Conservation (phyloP, 768 basidiomycete genomes). For the Galerina sulciceps region DNA sequence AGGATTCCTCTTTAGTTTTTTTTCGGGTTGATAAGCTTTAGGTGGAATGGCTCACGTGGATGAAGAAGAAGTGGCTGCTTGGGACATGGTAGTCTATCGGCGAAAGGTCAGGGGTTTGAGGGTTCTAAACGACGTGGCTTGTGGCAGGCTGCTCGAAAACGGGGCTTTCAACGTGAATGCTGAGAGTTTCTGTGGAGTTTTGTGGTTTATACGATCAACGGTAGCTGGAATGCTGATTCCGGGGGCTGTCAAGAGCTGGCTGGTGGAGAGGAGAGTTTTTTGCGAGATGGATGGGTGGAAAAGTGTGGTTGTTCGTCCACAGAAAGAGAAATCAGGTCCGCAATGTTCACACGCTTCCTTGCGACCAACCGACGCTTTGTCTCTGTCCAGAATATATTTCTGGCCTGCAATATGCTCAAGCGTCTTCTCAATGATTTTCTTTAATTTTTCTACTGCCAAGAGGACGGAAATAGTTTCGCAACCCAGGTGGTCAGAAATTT, state of each 20-base stretch:
- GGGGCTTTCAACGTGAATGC: not conserved
- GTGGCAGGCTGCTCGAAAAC: not conserved
- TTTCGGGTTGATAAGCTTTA: constrained; percentile 1
- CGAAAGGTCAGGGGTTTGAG: constrained; percentile 3
- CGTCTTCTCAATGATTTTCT: too few relatives aligned
- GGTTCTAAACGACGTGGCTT: constrained; percentile 19
- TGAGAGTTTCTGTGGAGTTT: not conserved
- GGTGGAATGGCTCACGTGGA: constrained; percentile 24
- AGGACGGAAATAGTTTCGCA: too few relatives aligned
- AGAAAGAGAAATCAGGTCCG: constrained; percentile 14
- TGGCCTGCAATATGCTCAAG: too few relatives aligned
- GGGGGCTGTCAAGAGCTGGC: not conserved
- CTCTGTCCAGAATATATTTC: too few relatives aligned
- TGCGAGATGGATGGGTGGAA: constrained; percentile 9
- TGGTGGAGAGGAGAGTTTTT: not conserved
- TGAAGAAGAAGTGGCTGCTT: constrained; percentile 27
- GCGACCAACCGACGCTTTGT: too few relatives aligned
- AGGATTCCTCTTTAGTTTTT: constrained; percentile 1
- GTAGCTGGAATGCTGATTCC: not conserved
- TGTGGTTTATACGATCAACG: not conserved
- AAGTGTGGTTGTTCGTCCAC: constrained; percentile 11
- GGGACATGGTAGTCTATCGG: constrained; percentile 22
- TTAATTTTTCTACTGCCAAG: too few relatives aligned
- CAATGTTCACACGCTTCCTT: constrained; percentile 18
- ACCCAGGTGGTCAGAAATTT: too few relatives aligned